Conservation (phyloP, 1,139 yeast species). For the Yamadazyma atlantica region DNA sequence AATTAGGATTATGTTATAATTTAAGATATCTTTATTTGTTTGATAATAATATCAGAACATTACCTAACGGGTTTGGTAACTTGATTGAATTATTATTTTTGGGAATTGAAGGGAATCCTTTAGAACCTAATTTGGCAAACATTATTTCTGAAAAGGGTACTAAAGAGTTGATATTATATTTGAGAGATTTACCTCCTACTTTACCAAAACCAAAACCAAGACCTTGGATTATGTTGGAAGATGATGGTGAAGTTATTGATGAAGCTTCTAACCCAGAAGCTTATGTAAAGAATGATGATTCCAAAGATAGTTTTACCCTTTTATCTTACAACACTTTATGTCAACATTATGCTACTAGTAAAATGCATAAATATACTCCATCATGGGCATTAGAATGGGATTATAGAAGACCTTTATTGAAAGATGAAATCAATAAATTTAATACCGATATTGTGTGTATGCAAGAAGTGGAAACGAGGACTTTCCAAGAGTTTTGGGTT, state of each 20-base stretch:
- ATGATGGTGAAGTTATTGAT: constrained; percentile 66
- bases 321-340: constrained; percentile 90
- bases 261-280: constrained; percentile 32
- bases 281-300: constrained; percentile 19
- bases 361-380: constrained; percentile 91
- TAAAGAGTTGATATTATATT: constrained; percentile 71
- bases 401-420: constrained; percentile 75
- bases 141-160: constrained; percentile 83
- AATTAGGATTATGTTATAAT: constrained; percentile 79
- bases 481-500: constrained; percentile 83
- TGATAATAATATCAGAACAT: constrained; percentile 73
- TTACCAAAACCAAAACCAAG: constrained; percentile 68
- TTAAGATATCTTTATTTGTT: constrained; percentile 82
- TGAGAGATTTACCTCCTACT: constrained; percentile 81
- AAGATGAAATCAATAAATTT: constrained; percentile 65
- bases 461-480: constrained; percentile 92
- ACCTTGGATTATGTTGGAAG: constrained; percentile 77
- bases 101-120: constrained; percentile 92
- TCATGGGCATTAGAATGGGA: constrained; percentile 97
- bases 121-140: constrained; percentile 64
- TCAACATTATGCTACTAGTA: constrained; percentile 92
- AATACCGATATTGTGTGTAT: constrained; percentile 81
- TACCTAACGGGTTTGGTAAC: constrained; percentile 87
- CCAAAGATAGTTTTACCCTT: constrained; percentile 59
- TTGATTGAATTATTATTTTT: constrained; percentile 80